Evolutionary conservation across 805 yeast genomes (phyloP), one percentile per base, ranked within the genome.

Genomic region (Myxozyma melibiosi): DNA sequence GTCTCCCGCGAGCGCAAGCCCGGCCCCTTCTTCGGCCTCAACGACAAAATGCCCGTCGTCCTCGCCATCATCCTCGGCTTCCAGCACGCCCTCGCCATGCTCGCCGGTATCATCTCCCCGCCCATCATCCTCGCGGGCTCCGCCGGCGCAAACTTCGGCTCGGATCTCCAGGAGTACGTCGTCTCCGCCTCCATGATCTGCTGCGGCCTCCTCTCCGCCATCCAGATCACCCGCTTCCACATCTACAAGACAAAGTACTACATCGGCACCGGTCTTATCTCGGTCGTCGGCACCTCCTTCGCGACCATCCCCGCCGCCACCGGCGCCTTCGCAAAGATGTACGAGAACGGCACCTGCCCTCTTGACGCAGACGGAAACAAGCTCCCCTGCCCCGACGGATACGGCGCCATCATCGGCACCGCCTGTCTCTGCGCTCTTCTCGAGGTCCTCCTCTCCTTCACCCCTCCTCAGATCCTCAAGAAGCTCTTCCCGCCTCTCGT

Each of bases 221-320:
- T 91, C 63, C 96, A 88, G 69, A 86, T 90, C 68, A 85, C 95
- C 7, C 80, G 96, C 59, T 84, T 90, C 74, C 88, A 84, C 66
- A 81, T 90, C 55, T 84, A 78, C 16, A 80, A 78, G 47, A 89
- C 96, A 2, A 84, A 82, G 27, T 88, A 85, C 72, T 88, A 79
- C 67, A 70, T 90, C 22, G 97, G 97, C 33, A 89, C 97, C 0
- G 97, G 97, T 35, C 73, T 90, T 66, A 77, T 91, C 46, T 87
- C 95, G 9, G 96, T 90, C 38, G 95, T 90, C 20, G 97, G 97
- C 64, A 88, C 96, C 11, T 85, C 95, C 0, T 90, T 90, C 71
- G 89, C 96, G 13, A 89, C 96, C 25, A 86, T 90, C 67, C 79
- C 92, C 25, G 86, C 90, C 66, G 94, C 88, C 51, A 68, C 81